Conservation (phyloP, 108 stramenopile species). For the Hondaea fermentalgiana region DNA sequence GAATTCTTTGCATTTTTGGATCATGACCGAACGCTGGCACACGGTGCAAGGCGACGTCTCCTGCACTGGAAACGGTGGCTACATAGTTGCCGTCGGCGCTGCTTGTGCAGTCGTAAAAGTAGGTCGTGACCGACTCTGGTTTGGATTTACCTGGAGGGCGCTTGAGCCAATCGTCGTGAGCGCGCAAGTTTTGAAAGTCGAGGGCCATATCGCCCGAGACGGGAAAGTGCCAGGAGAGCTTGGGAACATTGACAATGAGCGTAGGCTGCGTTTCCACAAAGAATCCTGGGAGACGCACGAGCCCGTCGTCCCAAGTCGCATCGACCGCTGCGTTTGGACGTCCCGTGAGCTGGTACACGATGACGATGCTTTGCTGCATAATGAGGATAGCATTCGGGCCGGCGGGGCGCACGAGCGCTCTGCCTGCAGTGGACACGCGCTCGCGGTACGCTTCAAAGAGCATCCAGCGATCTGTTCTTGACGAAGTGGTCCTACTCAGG, state of each 20-base stretch:
- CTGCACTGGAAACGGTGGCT: neutral
- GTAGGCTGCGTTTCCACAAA: neutral
- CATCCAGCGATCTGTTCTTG: neutral
- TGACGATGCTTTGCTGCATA: neutral
- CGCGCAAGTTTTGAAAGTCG: neutral
- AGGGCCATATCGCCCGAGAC: neutral
- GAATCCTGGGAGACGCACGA: neutral
- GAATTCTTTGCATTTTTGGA: neutral
- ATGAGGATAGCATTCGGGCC: neutral
- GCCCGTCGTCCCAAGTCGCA: neutral
- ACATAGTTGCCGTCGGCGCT: neutral
- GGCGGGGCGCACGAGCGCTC: neutral
- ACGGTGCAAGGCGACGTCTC: neutral
- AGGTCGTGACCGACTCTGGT: neutral
- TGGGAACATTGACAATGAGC: neutral
- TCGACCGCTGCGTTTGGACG: neutral
- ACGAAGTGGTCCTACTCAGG: too few relatives aligned
- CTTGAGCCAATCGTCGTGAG: neutral
- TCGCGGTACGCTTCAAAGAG: neutral
- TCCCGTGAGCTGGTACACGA: neutral
- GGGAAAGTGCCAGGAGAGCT: neutral
- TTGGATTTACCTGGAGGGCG: neutral
- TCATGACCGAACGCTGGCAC: neutral
- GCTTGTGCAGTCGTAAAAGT: neutral
- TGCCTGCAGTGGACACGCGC: neutral